Percentiles rank a stretch among this genome's conserved stretches.
These are phyloP conservation scores for Aphanocladium album DNA, from an alignment of 2,329 filamentous ascomycete genomes.

Conservation along the genomic window DNA sequence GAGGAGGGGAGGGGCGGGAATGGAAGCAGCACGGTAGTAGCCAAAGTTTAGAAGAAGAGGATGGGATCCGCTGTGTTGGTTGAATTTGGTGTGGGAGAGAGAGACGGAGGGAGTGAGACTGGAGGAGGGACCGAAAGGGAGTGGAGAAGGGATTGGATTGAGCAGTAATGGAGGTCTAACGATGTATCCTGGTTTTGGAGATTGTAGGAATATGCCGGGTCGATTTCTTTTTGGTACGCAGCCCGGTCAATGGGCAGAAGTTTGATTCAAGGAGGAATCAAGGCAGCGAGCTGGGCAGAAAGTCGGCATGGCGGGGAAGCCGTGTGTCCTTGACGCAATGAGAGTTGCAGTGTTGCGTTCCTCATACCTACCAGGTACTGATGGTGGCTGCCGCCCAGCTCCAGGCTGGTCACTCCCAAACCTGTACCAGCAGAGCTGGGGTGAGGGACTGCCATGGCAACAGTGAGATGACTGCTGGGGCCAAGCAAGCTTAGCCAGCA, in stretches of 20 bases:
- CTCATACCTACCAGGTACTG: background rate
- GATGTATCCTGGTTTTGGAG: too few relatives aligned
- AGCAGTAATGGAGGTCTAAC: background rate
- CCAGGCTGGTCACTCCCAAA: too few relatives aligned
- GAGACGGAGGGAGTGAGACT: background rate
- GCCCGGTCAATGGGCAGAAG: too few relatives aligned
- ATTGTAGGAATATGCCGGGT: too few relatives aligned
- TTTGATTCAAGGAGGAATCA: background rate
- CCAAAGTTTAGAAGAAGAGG: background rate
- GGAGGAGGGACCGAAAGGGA: background rate
- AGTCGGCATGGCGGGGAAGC: background rate
- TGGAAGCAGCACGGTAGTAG: background rate
- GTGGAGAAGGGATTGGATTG: background rate
- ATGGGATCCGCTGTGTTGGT: conserved; percentile 3
- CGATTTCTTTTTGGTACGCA: too few relatives aligned
- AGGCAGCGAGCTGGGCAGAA: background rate
- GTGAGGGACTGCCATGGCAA: background rate
- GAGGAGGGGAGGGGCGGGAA: background rate
- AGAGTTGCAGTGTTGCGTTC: background rate
- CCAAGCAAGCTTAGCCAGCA: background rate
- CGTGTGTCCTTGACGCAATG: background rate
- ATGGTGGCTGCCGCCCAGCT: too few relatives aligned
- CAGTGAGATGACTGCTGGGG: background rate
- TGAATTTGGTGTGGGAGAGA: background rate
- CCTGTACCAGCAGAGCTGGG: too few relatives aligned